Base-by-base conservation (phyloP, 164 flowering plant species). In the Platanus orientalis region DNA sequence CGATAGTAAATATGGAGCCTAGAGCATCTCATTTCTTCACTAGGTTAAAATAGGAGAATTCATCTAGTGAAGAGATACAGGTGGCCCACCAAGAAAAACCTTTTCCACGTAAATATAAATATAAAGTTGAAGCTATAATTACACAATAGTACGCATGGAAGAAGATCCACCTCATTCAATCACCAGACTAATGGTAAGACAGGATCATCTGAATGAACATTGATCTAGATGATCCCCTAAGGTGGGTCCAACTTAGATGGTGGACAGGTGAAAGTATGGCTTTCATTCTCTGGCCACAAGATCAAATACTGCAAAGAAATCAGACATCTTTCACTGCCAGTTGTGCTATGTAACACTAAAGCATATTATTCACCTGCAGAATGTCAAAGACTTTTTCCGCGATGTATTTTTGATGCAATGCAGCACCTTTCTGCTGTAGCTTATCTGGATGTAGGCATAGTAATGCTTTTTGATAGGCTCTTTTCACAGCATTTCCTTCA, bases 391-490 rank as follows among this genome's bases (percentile, higher is more conserved):
- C 95, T 69, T 83, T 86, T 72, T 83, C 89, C 19, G 99, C 97
- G 21, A 77, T 81, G 66, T 89, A 85, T 61, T 85, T 91, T 69
- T 89, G 86, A 54, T 81, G 82, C 26, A 76, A 45, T 63, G 85
- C 71, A 27, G 87, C 97, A 63, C 90, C 93, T 71, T 84, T 91
- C 72, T 94, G 99, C 63, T 91, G 97, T 32, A 94, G 80, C 70
- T 94, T 94, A 71, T 94, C 97, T 16, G 96, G 97, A 71, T 94
- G 99, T 49, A 91, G 72, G 63, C 87, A 83, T 25, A 91, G 80
- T 62, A 91, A 69, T 61, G 97, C 96, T 66, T 73, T 90, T 70
- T 94, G 97, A 70, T 94, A 94, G 14, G 93, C 76, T 80, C 80
- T 83, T 71, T 79, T 89, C 70, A 94, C 97, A 21, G 86, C 71